phyloP scores from a whole-genome alignment of 306 rosid species.

The Medicago ruthenica region DNA sequence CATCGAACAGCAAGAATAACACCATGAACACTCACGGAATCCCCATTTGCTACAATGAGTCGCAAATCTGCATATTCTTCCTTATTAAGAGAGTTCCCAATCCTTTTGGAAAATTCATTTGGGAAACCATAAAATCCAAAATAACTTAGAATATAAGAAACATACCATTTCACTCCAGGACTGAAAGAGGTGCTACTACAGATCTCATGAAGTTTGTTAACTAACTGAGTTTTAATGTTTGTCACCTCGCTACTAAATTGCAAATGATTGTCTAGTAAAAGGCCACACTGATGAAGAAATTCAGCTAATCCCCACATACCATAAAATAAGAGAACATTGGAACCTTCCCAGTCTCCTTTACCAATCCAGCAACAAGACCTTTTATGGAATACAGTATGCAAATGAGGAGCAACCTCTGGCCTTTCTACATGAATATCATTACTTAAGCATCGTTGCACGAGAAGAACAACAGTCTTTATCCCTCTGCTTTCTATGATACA shows the following conservation, averaged over 20 bases:
- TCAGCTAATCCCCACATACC: constrained; percentile 76
- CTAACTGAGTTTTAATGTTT: constrained; percentile 55
- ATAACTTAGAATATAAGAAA: constrained; percentile 67
- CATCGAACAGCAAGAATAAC: constrained; percentile 75
- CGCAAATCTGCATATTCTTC: constrained; percentile 63
- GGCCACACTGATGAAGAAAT: constrained; percentile 57
- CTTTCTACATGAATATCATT: constrained; percentile 55
- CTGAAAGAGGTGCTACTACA: constrained; percentile 49
- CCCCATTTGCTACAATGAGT: constrained; percentile 60
- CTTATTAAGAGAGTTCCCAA: constrained; percentile 64
- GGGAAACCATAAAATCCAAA: constrained; percentile 86
- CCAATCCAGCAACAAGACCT: constrained; percentile 67
- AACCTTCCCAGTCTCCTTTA: constrained; percentile 80
- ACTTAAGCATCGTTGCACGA: constrained; percentile 65
- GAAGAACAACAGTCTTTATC: constrained; percentile 48
- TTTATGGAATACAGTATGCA: constrained; percentile 51
- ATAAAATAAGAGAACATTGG: constrained; percentile 63
- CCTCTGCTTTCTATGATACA: constrained; percentile 53
- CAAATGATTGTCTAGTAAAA: constrained; percentile 38
- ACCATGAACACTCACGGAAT: constrained; percentile 67
- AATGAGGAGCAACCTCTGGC: constrained; percentile 57
- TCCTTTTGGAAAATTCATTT: constrained; percentile 64
- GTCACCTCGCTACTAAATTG: constrained; percentile 41
- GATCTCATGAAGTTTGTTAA: constrained; percentile 59
- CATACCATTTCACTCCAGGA: constrained; percentile 78